A percentile compares a stretch with the other conserved stretches of the same genome.
Evolutionary conservation across 495 filamentous ascomycete species (phyloP).

Genomic region (Xylaria nigripes): DNA sequence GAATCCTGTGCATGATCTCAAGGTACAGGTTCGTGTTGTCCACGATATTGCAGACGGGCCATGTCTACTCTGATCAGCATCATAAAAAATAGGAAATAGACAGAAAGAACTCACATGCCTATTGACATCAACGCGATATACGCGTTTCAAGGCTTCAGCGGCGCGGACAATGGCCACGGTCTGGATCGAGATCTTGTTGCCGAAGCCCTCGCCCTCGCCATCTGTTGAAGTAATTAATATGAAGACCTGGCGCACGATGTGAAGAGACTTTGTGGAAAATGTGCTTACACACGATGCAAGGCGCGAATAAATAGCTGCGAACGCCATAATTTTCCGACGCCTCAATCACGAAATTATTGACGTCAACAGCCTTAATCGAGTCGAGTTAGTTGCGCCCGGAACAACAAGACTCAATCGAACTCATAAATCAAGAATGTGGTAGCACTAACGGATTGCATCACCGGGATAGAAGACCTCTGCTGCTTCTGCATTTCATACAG

Average conservation of each 20-base stretch:
- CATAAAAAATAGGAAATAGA: background rate
- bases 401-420: background rate
- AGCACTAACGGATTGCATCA: slow-evolving; percentile 11
- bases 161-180: slow-evolving; percentile 39
- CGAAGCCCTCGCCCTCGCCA: slow-evolving; percentile 39
- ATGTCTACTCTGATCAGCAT: slow-evolving; percentile 24
- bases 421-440: background rate
- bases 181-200: slow-evolving; percentile 43
- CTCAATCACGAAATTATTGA: slow-evolving; percentile 35
- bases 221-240: slow-evolving; percentile 16
- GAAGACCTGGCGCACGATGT: background rate
- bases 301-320: slow-evolving; percentile 39
- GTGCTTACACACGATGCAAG: slow-evolving; percentile 36
- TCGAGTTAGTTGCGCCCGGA: background rate
- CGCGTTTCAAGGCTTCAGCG: slow-evolving; percentile 27
- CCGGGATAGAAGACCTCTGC: background rate
- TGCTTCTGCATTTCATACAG: slow-evolving; percentile 37
- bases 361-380: slow-evolving; percentile 20
- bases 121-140: slow-evolving; percentile 32
- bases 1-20: slow-evolving; percentile 35
- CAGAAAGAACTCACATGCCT: slow-evolving; percentile 22
- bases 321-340: slow-evolving; percentile 30
- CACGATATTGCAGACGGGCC: slow-evolving; percentile 41
- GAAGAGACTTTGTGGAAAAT: background rate
- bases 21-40: slow-evolving; percentile 40